phyloP scores from a whole-genome alignment of 1,139 yeast genomes.

The Taphrina flavorubra region DNA sequence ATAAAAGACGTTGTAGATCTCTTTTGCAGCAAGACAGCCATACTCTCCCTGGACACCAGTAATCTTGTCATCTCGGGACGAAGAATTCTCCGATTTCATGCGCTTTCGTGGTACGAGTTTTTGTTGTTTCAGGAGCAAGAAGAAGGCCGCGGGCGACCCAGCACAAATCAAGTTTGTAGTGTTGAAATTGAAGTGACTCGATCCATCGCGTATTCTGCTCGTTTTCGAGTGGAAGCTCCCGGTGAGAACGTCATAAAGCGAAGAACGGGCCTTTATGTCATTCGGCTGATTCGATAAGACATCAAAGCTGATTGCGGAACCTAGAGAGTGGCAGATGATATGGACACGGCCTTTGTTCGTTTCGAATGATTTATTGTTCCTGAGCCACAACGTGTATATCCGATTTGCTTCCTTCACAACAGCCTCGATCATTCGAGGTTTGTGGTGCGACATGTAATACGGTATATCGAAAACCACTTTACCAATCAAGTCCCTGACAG shows the following conservation, averaged over 20 bases:
- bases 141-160: conserved; percentile 91
- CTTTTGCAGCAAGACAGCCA: conserved; percentile 55
- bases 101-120: conserved; percentile 46
- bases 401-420: conserved; percentile 75
- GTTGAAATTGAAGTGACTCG: conserved; percentile 60
- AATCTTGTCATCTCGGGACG: conserved; percentile 25
- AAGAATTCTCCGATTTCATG: conserved; percentile 1
- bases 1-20: conserved; percentile 54
- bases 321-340: conserved; percentile 87
- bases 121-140: conserved; percentile 52
- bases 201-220: conserved; percentile 40
- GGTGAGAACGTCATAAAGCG: conserved; percentile 36
- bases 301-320: conserved; percentile 84
- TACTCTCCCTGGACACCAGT: conserved; percentile 45
- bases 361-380: conserved; percentile 70
- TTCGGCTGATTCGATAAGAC: conserved; percentile 67
- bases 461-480: conserved; percentile 87
- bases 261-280: conserved; percentile 39
- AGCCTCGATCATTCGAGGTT: conserved; percentile 65
- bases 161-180: conserved; percentile 77
- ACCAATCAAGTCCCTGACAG: conserved; percentile 77
- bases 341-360: conserved; percentile 69
- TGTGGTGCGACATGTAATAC: conserved; percentile 78
- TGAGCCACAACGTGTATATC: conserved; percentile 63
- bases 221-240: conserved; percentile 39